Percentiles rank a stretch among this genome's conserved stretches.
phyloP scores from a whole-genome alignment of 2,329 filamentous ascomycete species.

The Periconia digitata region DNA sequence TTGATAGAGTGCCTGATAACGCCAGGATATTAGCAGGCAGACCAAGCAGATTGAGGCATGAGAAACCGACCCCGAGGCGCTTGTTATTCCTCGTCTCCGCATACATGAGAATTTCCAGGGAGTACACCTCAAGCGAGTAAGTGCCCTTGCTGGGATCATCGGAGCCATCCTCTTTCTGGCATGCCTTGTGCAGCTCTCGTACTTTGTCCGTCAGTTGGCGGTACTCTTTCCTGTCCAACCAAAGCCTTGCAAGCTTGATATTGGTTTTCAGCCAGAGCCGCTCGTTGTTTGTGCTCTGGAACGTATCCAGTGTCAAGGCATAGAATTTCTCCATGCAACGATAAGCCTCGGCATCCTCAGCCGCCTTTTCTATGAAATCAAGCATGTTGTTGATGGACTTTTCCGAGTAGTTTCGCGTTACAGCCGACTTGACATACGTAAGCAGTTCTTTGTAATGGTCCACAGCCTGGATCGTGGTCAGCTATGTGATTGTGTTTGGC shows the following conservation, averaged over 20 bases:
- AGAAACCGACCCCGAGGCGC: slow-evolving; percentile 70
- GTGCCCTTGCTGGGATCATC: slow-evolving; percentile 96
- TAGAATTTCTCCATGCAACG: slow-evolving; percentile 94
- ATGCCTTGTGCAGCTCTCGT: slow-evolving; percentile 83
- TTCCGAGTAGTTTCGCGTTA: slow-evolving; percentile 97
- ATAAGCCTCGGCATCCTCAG: slow-evolving; percentile 69
- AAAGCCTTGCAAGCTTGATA: slow-evolving; percentile 90
- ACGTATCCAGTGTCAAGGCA: slow-evolving; percentile 86
- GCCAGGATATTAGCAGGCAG: slow-evolving; percentile 27
- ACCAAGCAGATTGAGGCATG: slow-evolving; percentile 14
- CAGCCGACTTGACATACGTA: slow-evolving; percentile 94
- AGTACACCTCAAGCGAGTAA: slow-evolving; percentile 93
- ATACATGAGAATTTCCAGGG: slow-evolving; percentile 98
- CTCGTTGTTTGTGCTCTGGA: slow-evolving; percentile 97
- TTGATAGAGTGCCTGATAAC: slow-evolving; percentile 71
- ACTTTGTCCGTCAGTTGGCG: slow-evolving; percentile 77
- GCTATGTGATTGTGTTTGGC: slow-evolving; percentile 12
- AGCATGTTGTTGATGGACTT: slow-evolving; percentile 99
- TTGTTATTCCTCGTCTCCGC: slow-evolving; percentile 97
- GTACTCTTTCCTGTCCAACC: slow-evolving; percentile 91
- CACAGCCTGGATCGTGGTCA: slow-evolving; percentile 65
- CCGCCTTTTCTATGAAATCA: slow-evolving; percentile 92
- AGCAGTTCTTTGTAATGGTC: slow-evolving; percentile 93
- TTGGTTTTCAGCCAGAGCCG: slow-evolving; percentile 97
- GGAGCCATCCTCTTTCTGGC: slow-evolving; percentile 80